phyloP scores from a whole-genome alignment of 1,284 basidiomycete genomes.

The Cutaneotrichosporon sp. region DNA sequence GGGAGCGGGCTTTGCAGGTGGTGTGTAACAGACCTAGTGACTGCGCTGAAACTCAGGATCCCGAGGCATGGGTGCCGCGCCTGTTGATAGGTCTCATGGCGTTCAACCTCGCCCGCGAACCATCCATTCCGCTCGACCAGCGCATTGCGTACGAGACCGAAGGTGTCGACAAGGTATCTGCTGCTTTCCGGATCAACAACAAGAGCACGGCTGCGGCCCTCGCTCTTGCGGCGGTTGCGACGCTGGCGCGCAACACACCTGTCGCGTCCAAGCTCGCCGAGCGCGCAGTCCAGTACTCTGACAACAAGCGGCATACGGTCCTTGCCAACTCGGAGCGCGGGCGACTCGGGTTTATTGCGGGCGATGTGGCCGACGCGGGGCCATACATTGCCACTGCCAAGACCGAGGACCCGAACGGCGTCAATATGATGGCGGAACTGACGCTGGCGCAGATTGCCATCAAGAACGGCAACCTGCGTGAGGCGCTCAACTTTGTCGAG shows the following conservation, averaged over 20 bases:
- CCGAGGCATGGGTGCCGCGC: conserved; percentile 66
- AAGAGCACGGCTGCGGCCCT: conserved; percentile 36
- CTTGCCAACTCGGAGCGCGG: conserved; percentile 68
- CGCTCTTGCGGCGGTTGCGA: conserved; percentile 31
- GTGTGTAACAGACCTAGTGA: conserved; percentile 51
- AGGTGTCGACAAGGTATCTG: conserved; percentile 33
- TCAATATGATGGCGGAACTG: conserved; percentile 67
- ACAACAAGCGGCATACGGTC: conserved; percentile 77
- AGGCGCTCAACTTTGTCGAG: conserved; percentile 68
- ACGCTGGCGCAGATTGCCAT: conserved; percentile 82
- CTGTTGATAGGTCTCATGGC: conserved; percentile 76
- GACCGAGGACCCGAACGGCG: conserved; percentile 58
- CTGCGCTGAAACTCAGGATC: conserved; percentile 55
- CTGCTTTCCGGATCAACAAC: conserved; percentile 41
- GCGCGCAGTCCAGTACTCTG: conserved; percentile 83
- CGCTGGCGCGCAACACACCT: conserved; percentile 30
- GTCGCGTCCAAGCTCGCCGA: conserved; percentile 86
- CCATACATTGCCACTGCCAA: conserved; percentile 70
- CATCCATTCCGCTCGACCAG: conserved; percentile 49
- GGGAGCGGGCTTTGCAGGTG: conserved; percentile 76
- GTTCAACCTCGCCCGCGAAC: conserved; percentile 70
- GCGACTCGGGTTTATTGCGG: conserved; percentile 68
- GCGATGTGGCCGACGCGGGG: conserved; percentile 58
- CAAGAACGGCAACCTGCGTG: conserved; percentile 64
- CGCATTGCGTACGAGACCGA: conserved; percentile 31